Percentiles rank a stretch among this genome's conserved stretches.
Conservation (phyloP, 306 rosid species). For the Oemleria cerasiformis region DNA sequence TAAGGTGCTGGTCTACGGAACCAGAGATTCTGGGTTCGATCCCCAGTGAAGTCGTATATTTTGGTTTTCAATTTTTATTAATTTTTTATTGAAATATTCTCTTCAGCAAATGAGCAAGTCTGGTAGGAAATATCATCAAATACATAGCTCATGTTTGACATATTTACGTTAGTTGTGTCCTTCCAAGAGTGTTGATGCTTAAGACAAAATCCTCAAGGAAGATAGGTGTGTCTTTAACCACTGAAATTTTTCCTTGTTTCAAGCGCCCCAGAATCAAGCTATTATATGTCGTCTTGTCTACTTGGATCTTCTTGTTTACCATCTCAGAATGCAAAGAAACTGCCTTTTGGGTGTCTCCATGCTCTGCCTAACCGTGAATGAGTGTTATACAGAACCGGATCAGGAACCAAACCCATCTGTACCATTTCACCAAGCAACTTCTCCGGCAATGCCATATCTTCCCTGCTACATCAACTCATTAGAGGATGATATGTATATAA, state of each 20-base stretch:
- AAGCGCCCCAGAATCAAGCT: conserved; percentile 67
- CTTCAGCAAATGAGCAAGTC: no score
- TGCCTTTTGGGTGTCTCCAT: conserved; percentile 53
- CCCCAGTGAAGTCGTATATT: conserved; percentile 58
- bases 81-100: no score
- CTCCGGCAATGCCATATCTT: conserved; percentile 43
- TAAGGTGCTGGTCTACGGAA: conserved; percentile 98
- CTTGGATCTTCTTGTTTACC: conserved; percentile 47
- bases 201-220: no score
- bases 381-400: conserved; percentile 55
- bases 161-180: neutral
- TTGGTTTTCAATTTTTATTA: rapidly evolving
- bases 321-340: conserved; percentile 49
- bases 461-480: conserved; percentile 51
- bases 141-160: no score
- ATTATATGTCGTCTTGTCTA: conserved; percentile 75
- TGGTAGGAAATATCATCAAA: no score
- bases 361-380: conserved; percentile 50
- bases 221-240: conserved; percentile 27
- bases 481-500: conserved; percentile 63
- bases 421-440: conserved; percentile 54
- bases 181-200: neutral
- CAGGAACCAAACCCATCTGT: conserved; percentile 52
- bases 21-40: conserved; percentile 98
- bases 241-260: conserved; percentile 47